Conservation (phyloP, 306 rosid genomes). For the Quercus dentata region DNA sequence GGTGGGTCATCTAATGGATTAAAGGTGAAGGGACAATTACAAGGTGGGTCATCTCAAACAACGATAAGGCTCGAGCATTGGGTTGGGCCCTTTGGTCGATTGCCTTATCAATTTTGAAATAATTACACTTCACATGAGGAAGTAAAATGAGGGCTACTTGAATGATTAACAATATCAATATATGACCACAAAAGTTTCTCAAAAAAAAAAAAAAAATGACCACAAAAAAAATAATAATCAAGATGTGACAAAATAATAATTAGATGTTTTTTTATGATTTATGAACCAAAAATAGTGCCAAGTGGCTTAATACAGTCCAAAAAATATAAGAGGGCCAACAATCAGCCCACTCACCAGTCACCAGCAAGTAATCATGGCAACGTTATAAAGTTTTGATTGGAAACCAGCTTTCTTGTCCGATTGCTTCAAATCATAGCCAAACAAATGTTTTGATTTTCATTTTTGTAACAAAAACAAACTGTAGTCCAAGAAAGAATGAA, state of each 20-base stretch:
- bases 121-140: slow-evolving; percentile 10
- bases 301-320: too few species aligned
- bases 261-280: neutral
- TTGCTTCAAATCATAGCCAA: neutral
- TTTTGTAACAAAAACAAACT: too few species aligned
- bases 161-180: neutral
- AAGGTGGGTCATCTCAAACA: slow-evolving; percentile 18
- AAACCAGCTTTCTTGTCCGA: neutral
- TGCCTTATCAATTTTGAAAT: slow-evolving; percentile 4
- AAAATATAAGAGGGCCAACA: neutral
- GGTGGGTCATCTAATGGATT: slow-evolving; percentile 3
- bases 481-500: too few species aligned
- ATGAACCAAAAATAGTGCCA: too few species aligned
- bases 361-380: neutral
- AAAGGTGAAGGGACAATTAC: slow-evolving; percentile 3
- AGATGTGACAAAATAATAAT: neutral
- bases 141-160: neutral
- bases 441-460: too few species aligned
- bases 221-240: neutral
- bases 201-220: neutral
- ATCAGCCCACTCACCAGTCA: neutral
- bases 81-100: neutral
- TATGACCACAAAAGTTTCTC: neutral
- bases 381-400: neutral
- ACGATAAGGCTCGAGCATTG: neutral